phyloP scores from a whole-genome alignment of 2,329 filamentous ascomycete species.

The Diaporthe batatas region DNA sequence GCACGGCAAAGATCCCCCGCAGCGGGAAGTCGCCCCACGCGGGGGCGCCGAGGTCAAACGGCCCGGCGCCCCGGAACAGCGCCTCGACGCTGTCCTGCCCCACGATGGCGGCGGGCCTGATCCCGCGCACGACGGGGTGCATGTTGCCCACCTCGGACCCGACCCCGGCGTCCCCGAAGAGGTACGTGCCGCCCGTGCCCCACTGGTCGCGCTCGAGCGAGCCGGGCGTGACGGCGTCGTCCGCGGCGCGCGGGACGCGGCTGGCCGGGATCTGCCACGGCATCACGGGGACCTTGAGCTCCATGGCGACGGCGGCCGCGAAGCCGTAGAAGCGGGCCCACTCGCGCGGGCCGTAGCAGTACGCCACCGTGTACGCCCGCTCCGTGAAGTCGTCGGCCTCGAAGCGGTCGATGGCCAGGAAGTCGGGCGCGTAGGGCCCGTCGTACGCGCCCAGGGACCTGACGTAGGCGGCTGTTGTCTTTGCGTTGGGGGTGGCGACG shows the following conservation, averaged over 20 bases:
- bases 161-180: neutral
- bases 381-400: conserved; percentile 17
- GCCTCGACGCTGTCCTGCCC: neutral
- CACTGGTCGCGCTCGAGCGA: conserved; percentile 19
- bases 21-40: neutral
- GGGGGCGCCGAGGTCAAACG: neutral
- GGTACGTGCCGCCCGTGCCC: conserved; percentile 19
- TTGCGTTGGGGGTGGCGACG: neutral
- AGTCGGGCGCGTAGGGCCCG: conserved; percentile 1
- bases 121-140: neutral
- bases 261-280: conserved; percentile 20
- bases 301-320: neutral
- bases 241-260: neutral
- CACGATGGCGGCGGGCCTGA: neutral
- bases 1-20: conserved; percentile 4
- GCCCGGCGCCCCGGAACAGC: conserved; percentile 3
- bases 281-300: conserved; percentile 14
- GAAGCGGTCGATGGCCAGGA: conserved; percentile 20
- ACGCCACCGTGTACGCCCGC: neutral
- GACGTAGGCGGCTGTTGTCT: conserved; percentile 1
- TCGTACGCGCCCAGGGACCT: neutral
- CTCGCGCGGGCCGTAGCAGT: conserved; percentile 19
- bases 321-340: conserved; percentile 10
- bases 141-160: neutral
- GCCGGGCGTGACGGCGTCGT: neutral